phyloP scores from a whole-genome alignment of 345 rosid genomes.

The Microthlaspi erraticum region DNA sequence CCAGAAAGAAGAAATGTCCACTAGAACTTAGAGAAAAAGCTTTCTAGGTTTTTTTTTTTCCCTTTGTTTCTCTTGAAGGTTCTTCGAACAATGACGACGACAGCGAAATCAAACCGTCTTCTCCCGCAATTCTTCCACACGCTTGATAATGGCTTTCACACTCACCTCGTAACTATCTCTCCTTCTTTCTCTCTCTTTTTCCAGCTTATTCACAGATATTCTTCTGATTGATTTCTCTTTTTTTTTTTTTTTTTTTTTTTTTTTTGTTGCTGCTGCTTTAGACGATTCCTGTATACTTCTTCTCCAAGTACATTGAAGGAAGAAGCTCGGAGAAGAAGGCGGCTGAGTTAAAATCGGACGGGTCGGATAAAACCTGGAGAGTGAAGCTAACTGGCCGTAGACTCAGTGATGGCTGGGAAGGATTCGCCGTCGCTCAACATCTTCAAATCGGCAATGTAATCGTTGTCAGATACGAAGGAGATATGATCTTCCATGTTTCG shows the following conservation, averaged over 20 bases:
- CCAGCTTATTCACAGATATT: background rate
- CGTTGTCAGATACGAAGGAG: constrained; percentile 9
- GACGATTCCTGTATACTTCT: constrained; percentile 30
- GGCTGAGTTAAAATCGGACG: constrained; percentile 20
- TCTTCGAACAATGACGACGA: background rate
- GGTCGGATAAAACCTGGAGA: constrained; percentile 6
- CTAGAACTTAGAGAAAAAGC: background rate
- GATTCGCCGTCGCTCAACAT: constrained; percentile 9
- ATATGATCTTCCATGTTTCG: constrained; percentile 17
- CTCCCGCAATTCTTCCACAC: constrained; percentile 21
- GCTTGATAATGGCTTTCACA: constrained; percentile 11
- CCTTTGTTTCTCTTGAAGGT: background rate
- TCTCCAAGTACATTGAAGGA: constrained; percentile 11
- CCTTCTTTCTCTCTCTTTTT: background rate
- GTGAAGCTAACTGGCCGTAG: constrained; percentile 20
- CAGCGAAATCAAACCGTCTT: constrained; percentile 1
- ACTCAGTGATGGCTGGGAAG: constrained; percentile 26
- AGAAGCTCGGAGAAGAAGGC: background rate
- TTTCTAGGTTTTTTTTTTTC: background rate
- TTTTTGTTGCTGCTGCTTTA: constrained; percentile 8
- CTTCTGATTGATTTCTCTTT: background rate
- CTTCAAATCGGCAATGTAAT: constrained; percentile 17
- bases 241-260: background rate
- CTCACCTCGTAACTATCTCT: constrained; percentile 23
- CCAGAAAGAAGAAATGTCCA: background rate